These are phyloP conservation scores for Thielaviopsis musarum DNA, from an alignment of 2,329 filamentous ascomycete genomes.

Conservation along the genomic window DNA sequence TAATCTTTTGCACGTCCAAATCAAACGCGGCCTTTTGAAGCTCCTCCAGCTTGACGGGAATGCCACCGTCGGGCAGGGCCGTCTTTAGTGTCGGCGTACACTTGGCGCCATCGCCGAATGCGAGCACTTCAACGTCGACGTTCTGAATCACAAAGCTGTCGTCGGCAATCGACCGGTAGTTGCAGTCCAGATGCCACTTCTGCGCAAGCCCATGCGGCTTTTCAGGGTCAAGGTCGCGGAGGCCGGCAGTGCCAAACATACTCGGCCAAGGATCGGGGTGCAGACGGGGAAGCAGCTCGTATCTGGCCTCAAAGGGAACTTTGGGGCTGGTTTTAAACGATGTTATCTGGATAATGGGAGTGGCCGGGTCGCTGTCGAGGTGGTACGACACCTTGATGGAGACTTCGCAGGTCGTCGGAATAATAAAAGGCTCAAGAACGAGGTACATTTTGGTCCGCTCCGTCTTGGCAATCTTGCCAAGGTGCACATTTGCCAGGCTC, in stretches of 20 bases:
- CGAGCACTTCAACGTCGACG: constrained; percentile 44
- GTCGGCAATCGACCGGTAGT: constrained; percentile 59
- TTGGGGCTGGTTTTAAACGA: constrained; percentile 55
- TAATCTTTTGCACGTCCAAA: constrained; percentile 56
- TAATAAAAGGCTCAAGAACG: constrained; percentile 31
- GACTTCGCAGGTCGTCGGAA: constrained; percentile 44
- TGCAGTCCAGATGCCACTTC: constrained; percentile 61
- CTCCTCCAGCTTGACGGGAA: constrained; percentile 44
- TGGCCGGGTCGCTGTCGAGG: constrained; percentile 62
- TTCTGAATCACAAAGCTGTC: constrained; percentile 50
- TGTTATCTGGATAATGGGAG: constrained; percentile 59
- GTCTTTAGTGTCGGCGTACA: constrained; percentile 32
- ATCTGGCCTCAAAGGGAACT: constrained; percentile 80
- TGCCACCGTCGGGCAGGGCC: constrained; percentile 24
- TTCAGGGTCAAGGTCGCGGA: constrained; percentile 23
- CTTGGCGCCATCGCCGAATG: constrained; percentile 31
- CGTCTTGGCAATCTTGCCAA: constrained; percentile 32
- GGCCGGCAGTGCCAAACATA: constrained; percentile 51
- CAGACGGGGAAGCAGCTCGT: constrained; percentile 66
- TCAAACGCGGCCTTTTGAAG: constrained; percentile 58
- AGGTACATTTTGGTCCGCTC: constrained; percentile 29
- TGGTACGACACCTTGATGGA: constrained; percentile 62
- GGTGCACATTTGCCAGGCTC: constrained; percentile 24
- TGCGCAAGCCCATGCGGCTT: constrained; percentile 50
- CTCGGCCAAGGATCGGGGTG: constrained; percentile 72